Evolutionary conservation across 176 grass and related monocot species (phyloP).

Genomic region (Zea luxurians): DNA sequence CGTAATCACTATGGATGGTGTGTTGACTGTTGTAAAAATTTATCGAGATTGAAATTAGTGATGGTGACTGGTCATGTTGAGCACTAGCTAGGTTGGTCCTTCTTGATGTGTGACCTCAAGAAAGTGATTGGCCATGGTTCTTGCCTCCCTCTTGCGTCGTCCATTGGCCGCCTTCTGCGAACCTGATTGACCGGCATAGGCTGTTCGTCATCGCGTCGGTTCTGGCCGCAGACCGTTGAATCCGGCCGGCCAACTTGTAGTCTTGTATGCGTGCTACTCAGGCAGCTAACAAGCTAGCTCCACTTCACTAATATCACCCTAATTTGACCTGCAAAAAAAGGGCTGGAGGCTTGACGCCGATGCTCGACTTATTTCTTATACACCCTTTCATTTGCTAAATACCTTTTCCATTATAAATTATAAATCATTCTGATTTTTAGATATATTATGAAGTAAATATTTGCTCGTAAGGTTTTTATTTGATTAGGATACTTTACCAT

Average conservation of each 20-base stretch:
- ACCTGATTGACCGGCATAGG: conserved; percentile 7
- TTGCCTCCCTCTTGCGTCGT: neutral
- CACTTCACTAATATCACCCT: neutral
- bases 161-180: neutral
- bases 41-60: neutral
- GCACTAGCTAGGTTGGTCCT: neutral
- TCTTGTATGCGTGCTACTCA: neutral
- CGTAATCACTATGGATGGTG: neutral
- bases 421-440: too few species aligned
- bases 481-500: too few species aligned
- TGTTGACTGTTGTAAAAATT: neutral
- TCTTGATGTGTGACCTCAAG: neutral
- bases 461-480: too few species aligned
- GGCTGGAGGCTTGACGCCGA: neutral
- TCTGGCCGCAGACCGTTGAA: conserved; percentile 25
- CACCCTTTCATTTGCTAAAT: neutral
- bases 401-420: too few species aligned
- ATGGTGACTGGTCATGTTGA: neutral
- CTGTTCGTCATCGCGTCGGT: neutral
- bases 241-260: neutral
- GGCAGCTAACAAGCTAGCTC: neutral
- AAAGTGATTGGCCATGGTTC: neutral
- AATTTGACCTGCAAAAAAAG: neutral
- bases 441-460: too few species aligned
- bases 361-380: neutral